Evolutionary conservation across 495 filamentous ascomycete species (phyloP).

Genomic region (Peziza echinospora): DNA sequence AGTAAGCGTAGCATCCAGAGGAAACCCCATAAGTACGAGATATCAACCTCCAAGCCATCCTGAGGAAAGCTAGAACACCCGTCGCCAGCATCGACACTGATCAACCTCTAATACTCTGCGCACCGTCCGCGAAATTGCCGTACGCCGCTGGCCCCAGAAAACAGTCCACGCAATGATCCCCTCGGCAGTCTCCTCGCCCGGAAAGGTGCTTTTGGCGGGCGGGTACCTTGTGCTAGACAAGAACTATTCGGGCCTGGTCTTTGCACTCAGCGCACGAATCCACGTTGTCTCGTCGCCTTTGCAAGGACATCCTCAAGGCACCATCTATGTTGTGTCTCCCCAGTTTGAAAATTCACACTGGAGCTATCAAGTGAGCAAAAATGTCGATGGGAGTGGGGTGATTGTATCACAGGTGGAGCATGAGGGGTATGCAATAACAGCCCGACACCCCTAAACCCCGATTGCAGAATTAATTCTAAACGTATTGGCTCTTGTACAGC

Average conservation of each 20-base stretch:
- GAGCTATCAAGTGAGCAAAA: slow-evolving; percentile 59
- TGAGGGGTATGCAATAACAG: slow-evolving; percentile 59
- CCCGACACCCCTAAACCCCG: no score
- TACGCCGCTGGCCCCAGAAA: no score
- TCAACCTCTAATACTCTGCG: no score
- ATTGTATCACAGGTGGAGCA: slow-evolving; percentile 42
- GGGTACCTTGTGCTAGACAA: slow-evolving; percentile 90
- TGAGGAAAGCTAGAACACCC: no score
- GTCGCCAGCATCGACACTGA: no score
- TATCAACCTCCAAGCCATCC: no score
- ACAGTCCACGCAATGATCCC: slow-evolving; percentile 4
- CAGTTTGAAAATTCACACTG: slow-evolving; percentile 75
- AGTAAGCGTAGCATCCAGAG: no score
- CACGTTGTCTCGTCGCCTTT: slow-evolving; percentile 46
- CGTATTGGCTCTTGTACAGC: no score
- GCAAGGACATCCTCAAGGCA: slow-evolving; percentile 13
- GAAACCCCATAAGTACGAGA: no score
- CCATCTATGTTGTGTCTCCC: slow-evolving; percentile 53
- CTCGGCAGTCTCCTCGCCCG: slow-evolving; percentile 65
- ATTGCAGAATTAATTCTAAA: no score
- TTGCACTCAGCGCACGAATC: slow-evolving; percentile 83
- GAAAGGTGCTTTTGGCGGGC: slow-evolving; percentile 85
- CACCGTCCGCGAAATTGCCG: no score
- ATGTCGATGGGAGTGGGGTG: slow-evolving; percentile 38
- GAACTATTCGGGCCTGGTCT: slow-evolving; percentile 69